These are phyloP conservation scores for Angomonas deanei DNA, from an alignment of 208 protist genomes.

Conservation along the genomic window DNA sequence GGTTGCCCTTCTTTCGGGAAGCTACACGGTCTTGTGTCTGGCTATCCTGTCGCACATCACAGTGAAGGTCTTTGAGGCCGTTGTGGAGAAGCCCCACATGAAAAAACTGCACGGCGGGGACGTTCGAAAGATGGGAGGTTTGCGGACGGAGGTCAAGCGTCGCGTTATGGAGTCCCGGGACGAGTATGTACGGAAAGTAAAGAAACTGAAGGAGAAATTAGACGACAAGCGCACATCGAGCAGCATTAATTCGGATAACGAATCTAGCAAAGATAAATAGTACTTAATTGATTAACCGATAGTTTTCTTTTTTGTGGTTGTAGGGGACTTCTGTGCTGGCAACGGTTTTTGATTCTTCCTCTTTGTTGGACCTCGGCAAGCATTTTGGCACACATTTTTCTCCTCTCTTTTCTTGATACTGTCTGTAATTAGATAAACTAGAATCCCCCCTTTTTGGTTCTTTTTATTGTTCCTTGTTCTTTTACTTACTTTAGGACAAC, in stretches of 20 bases:
- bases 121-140: slow-evolving; percentile 40
- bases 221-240: slow-evolving; percentile 11
- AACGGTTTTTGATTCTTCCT: neutral
- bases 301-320: slow-evolving; percentile 20
- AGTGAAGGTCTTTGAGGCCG: slow-evolving; percentile 72
- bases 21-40: slow-evolving; percentile 52
- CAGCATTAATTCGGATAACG: neutral
- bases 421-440: slow-evolving; percentile 1
- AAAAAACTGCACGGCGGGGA: slow-evolving; percentile 34
- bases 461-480: neutral
- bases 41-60: slow-evolving; percentile 70
- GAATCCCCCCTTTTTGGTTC: slow-evolving; percentile 6
- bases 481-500: neutral
- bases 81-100: slow-evolving; percentile 84
- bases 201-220: slow-evolving; percentile 24
- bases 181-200: slow-evolving; percentile 37
- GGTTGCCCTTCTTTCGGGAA: slow-evolving; percentile 82
- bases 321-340: neutral
- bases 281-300: neutral
- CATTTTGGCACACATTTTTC: neutral
- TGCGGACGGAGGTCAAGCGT: slow-evolving; percentile 44
- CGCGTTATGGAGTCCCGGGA: slow-evolving; percentile 27
- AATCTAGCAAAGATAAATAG: slow-evolving; percentile 1
- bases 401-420: neutral
- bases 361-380: neutral